Base-by-base conservation (phyloP, 2,329 filamentous ascomycete species). In the Monosporascus sp. region DNA sequence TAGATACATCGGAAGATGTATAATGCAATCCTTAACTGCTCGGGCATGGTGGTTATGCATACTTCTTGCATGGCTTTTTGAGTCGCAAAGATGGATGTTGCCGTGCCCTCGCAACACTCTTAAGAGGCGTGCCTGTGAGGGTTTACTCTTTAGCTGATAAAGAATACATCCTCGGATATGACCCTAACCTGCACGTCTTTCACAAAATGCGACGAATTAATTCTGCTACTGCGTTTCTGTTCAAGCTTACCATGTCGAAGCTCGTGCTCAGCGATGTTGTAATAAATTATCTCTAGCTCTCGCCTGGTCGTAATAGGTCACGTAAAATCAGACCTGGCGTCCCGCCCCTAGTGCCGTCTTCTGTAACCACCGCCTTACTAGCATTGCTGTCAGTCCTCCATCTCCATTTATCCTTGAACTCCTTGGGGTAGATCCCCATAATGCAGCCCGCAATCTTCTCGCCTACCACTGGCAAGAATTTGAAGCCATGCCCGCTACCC, bases 391-490 rank as follows among this genome's bases (percentile, higher is more conserved):
- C 79, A 51, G 75, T 74, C 76, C 84, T 90, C 77, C 86, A 89
- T 31, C 77, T 76, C 81, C 80, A 84, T 63, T 82, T 83, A 2
- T 71, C 65, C 38, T 72, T 72, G 60, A 90, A 80, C 50, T 79
- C 78, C 3, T 72, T 65, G 0, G 73, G 71, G 15, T 74, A 74
- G 7, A 70, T 57, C 38, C 75, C 67, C 52, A 77, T 65, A 53
- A 87, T 70, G 52, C 78, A 77, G 57, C 84, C 82, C 1, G 77
- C 77, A 36, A 87, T 74, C 63, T 81, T 81, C 31, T 83, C 79
- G 8, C 85, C 85, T 14, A 88, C 71, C 5, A 87, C 78, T 0
- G 85, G 85, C 52, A 88, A 67, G 67, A 88, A 88, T 67, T 88
- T 88, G 75, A 85, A 88, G 5, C 71, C 85, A 65, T 87, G 83